Base-by-base conservation (phyloP, 257 asterid genomes). In the Cordia subcordata region DNA sequence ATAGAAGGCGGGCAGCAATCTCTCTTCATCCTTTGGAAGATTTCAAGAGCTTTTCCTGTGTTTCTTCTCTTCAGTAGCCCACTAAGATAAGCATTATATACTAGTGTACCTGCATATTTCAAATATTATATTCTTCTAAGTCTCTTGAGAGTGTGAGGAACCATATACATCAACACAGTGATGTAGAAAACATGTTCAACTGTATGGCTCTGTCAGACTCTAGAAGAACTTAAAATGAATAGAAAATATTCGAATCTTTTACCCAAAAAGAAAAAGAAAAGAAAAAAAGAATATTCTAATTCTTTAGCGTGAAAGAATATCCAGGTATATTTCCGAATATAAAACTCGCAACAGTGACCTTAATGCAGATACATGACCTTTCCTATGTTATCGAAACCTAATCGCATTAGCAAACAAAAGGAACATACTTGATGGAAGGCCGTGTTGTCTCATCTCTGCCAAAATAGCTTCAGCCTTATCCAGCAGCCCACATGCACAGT, bases 391-490 rank as follows among this genome's bases (percentile, higher is more conserved):
- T 47, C 13, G 19, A 18, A 49, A 5, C 53, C 2, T 47, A 39
- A 65, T 38, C 13, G 35, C 10, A 50, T 57, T 21, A 60, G 33
- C 47, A 54, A 23, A 56, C 1, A 44, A 49, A 51, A 21, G 13
- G 27, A 60, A 67, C 83, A 14, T 80, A 85, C 96, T 79, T 18
- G 88, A 82, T 11, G 83, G 80, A 37, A 73, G 62, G 67, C 88
- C 78, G 55, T 72, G 69, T 53, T 74, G 80, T 45, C 78, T 73
- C 91, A 89, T 82, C 81, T 84, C 94, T 10, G 75, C 61, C 46
- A 89, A 79, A 58, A 86, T 82, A 27, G 95, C 89, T 72, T 86
- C 92, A 20, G 88, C 90, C 37, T 77, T 82, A 58, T 81, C 88
- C 53, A 82, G 57, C 73, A 72, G 71, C 55, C 86, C 84, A 60